Evolutionary conservation across 164 flowering plant genomes (phyloP), one percentile per base, ranked within the genome.

Genomic region (Magnolia sinica): DNA sequence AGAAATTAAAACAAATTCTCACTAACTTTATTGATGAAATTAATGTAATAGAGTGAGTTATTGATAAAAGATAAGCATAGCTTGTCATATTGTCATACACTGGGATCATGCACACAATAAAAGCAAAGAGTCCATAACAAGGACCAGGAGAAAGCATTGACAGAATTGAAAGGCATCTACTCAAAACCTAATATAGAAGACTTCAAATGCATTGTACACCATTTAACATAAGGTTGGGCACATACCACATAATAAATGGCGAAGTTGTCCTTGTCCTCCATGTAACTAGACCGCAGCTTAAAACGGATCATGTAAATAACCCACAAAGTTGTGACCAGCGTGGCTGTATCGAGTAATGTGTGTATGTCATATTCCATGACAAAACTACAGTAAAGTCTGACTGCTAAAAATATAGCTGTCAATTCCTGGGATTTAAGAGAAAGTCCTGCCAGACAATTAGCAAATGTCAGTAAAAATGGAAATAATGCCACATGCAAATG

Each of bases 351-450:
- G 49, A 84, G 82, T 70, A 84, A 7, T 0, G 86, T 84, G 79
- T 84, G 86, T 58, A 84, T 84, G 65, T 84, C 86, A 69, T 76
- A 79, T 79, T 84, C 86, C 86, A 84, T 81, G 70, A 84, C 84
- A 79, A 79, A 81, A 71, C 84, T 79, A 75, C 82, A 79, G 76
- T 79, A 79, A 29, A 79, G 76, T 59, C 81, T 65, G 22, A 79
- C 81, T 27, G 78, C 81, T 72, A 79, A 59, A 72, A 79, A 79
- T 0, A 79, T 71, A 55, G 81, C 81, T 22, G 81, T 79, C 72
- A 79, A 31, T 58, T 79, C 78, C 78, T 75, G 81, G 50, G 78
- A 71, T 66, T 79, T 79, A 18, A 79, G 76, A 20, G 81, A 79
- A 68, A 79, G 78, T 22, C 81, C 81, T 75, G 78, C 76, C 73